Percentiles rank a stretch among this genome's conserved stretches.
Conservation (phyloP, 805 yeast species). For the Spathaspora arborariae region DNA sequence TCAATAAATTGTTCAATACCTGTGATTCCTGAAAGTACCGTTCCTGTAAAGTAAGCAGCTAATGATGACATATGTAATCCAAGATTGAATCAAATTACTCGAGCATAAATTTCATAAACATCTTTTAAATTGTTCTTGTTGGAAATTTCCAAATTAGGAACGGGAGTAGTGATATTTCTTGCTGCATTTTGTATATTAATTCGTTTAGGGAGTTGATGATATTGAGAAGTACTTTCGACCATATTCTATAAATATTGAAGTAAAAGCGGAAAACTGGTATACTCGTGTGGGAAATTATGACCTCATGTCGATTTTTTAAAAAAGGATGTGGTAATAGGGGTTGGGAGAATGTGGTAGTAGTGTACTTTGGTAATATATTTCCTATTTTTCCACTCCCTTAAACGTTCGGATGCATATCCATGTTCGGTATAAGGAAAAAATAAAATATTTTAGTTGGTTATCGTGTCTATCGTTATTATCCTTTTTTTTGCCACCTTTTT, state of each 20-base stretch:
- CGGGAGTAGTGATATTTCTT: neutral
- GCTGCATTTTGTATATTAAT: neutral
- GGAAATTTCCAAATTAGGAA: neutral
- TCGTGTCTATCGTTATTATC: neutral
- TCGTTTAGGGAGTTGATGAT: neutral
- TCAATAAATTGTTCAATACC: constrained; percentile 1
- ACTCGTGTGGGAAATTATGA: too few species aligned
- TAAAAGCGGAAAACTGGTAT: too few species aligned
- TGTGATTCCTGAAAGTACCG: neutral
- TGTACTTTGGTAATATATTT: too few species aligned
- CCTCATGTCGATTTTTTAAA: too few species aligned
- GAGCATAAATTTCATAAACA: constrained; percentile 1
- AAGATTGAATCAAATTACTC: neutral
- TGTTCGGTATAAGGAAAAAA: neutral
- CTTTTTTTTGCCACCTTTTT: neutral
- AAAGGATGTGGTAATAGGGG: too few species aligned
- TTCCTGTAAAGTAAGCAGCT: neutral
- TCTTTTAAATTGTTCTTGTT: neutral
- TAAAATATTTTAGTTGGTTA: neutral
- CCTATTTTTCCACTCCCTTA: neutral
- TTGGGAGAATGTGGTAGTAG: too few species aligned
- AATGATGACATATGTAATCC: constrained; percentile 1
- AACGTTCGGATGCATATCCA: neutral
- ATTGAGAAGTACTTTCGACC: neutral
- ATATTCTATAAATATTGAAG: neutral